These are phyloP conservation scores for Aspergillus cejpii DNA, from an alignment of 2,329 filamentous ascomycete genomes.

Conservation along the genomic window DNA sequence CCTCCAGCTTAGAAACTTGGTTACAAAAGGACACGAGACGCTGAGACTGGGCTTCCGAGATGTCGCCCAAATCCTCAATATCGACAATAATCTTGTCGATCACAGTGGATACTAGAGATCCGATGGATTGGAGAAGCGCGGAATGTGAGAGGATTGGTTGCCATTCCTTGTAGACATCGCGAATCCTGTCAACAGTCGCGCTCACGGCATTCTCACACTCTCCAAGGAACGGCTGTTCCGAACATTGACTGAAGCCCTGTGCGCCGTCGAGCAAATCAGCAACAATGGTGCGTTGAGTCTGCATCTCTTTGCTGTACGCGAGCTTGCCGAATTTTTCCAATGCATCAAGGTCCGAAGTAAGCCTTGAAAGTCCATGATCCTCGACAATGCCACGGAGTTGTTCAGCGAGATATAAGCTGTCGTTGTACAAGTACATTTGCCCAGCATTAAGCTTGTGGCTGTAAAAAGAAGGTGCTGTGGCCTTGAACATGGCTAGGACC, in stretches of 20 bases:
- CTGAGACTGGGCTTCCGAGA: constrained; percentile 56
- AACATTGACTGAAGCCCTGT: constrained; percentile 56
- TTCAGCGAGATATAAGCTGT: constrained; percentile 53
- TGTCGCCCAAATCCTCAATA: constrained; percentile 57
- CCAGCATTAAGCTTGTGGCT: constrained; percentile 43
- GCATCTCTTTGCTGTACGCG: constrained; percentile 59
- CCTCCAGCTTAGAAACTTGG: constrained; percentile 49
- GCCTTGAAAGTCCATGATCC: constrained; percentile 43
- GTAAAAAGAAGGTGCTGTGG: constrained; percentile 44
- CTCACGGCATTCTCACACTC: constrained; percentile 56
- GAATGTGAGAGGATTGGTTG: constrained; percentile 53
- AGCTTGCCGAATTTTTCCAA: constrained; percentile 55
- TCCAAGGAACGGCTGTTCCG: constrained; percentile 51
- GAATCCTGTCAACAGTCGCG: constrained; percentile 53
- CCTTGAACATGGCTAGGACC: constrained; percentile 47
- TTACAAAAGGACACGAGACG: constrained; percentile 54
- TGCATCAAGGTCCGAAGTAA: constrained; percentile 50
- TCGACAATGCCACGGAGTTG: constrained; percentile 46
- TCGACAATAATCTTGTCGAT: constrained; percentile 56
- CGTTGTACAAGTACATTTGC: constrained; percentile 61
- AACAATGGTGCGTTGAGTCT: constrained; percentile 57
- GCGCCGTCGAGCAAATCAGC: constrained; percentile 57
- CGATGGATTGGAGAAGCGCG: constrained; percentile 56
- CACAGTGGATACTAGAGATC: constrained; percentile 52
- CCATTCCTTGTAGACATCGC: constrained; percentile 53